A percentile compares a stretch with the other conserved stretches of the same genome.
phyloP scores from a whole-genome alignment of 192 early-diverging fungal genomes.

The Backusella morwellensis region DNA sequence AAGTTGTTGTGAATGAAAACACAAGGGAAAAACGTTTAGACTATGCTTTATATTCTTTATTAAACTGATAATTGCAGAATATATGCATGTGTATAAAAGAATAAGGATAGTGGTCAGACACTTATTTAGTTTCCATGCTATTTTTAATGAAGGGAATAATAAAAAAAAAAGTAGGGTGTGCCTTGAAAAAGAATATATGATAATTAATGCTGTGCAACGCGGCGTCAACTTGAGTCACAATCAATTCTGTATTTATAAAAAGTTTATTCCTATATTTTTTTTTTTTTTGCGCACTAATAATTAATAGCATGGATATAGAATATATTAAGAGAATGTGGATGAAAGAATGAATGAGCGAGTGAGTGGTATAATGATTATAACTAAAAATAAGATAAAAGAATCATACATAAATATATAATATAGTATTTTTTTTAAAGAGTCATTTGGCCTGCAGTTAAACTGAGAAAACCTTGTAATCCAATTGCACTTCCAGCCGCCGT shows the following conservation, averaged over 20 bases:
- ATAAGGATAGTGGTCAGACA: background rate
- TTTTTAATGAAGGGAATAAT: background rate
- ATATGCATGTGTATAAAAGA: background rate
- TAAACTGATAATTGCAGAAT: background rate
- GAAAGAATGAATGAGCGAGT: background rate
- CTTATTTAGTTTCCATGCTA: background rate
- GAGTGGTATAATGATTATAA: background rate
- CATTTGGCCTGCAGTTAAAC: constrained; percentile 2
- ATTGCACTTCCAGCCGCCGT: background rate
- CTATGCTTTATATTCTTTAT: background rate
- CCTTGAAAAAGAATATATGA: background rate
- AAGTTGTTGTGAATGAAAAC: background rate
- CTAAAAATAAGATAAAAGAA: background rate
- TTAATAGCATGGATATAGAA: background rate
- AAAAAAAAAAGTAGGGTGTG: background rate
- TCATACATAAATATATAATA: background rate
- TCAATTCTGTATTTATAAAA: too few species aligned
- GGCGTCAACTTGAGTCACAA: background rate
- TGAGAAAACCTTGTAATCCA: background rate
- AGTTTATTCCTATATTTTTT: too few species aligned
- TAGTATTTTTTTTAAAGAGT: background rate
- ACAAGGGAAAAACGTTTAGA: background rate
- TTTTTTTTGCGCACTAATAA: too few species aligned
- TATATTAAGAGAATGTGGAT: background rate
- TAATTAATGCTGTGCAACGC: background rate